Base-by-base conservation (phyloP, 2,329 filamentous ascomycete species). In the Arthrobotrys iridis region DNA sequence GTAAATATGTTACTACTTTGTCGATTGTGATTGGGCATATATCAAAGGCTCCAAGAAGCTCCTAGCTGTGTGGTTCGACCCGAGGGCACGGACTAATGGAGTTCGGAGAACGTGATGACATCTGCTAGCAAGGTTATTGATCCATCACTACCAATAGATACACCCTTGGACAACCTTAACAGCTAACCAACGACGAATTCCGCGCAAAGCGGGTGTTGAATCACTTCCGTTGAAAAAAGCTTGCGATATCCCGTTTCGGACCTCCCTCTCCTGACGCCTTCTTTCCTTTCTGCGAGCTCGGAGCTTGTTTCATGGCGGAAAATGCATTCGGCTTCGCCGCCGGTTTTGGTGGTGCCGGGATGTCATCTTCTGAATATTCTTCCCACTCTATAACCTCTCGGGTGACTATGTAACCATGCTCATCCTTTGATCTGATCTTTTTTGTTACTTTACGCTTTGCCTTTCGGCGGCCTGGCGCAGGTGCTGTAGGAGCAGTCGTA, bases 391-490 rank as follows among this genome's bases (percentile, higher is more conserved):
- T 52, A 50, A 75, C 58, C 48, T 75, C 71, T 13, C 58, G 45
- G 15, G 71, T 75, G 8, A 75, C 91, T 74, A 97, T 86, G 81
- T 96, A 97, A 4, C 93, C 93, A 77, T 97, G 90, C 57, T 93
- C 92, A 78, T 97, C 93, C 81, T 93, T 90, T 65, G 91, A 87
- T 46, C 90, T 93, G 84, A 90, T 91, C 85, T 96, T 97, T 83
- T 92, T 93, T 88, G 91, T 92, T 5, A 97, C 88, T 79, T 90
- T 88, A 78, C 93, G 87, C 81, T 88, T 90, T 30, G 92, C 93
- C 77, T 93, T 88, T 72, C 91, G 86, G 40, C 93, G 87, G 0
- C 91, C 91, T 67, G 86, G 88, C 74, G 85, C 82, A 1, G 86
- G 83, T 0, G 85, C 86, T 4, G 90, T 83, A 4, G 87, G 83